Percentiles rank a stretch among this genome's conserved stretches.
Evolutionary conservation across 2,329 filamentous ascomycete genomes (phyloP).

Genomic region (Lasiodiplodia sp.): DNA sequence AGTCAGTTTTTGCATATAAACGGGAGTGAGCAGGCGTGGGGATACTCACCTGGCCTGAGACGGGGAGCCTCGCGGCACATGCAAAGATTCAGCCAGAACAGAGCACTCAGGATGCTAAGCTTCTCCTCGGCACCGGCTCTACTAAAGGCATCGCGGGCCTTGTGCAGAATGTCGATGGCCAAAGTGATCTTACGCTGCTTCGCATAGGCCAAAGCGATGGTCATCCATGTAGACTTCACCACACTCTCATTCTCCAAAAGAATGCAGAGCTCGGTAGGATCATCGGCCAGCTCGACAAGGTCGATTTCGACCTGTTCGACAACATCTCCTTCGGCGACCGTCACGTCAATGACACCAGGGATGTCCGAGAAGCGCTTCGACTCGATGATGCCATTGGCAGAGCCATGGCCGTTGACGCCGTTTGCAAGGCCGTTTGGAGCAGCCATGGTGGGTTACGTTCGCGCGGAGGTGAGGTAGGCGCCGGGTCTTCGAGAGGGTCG

Average conservation of each 20-base stretch:
- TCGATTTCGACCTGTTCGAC: conserved; percentile 88
- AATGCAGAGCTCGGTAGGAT: conserved; percentile 92
- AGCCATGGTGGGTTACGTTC: conserved; percentile 17
- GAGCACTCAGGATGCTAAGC: conserved; percentile 80
- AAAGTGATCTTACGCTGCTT: conserved; percentile 95
- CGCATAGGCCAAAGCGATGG: conserved; percentile 94
- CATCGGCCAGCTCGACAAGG: conserved; percentile 87
- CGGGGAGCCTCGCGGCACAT: conserved; percentile 84
- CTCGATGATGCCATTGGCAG: conserved; percentile 17
- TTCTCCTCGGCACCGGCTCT: conserved; percentile 79
- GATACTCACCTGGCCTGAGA: conserved; percentile 60
- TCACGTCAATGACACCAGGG: conserved; percentile 51
- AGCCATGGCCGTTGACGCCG: conserved; percentile 27
- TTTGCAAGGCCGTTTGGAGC: conserved; percentile 26
- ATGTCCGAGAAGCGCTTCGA: conserved; percentile 30
- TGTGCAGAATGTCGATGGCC: conserved; percentile 73
- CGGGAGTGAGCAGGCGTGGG: background rate
- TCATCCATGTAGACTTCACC: conserved; percentile 94
- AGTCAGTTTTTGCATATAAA: background rate
- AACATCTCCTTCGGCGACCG: conserved; percentile 66
- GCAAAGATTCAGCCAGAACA: conserved; percentile 91
- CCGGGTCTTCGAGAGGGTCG: conserved; percentile 13
- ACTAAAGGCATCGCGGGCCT: conserved; percentile 75
- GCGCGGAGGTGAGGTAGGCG: conserved; percentile 9
- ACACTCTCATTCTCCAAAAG: conserved; percentile 94